Base-by-base conservation (phyloP, 345 rosid species). In the Lumnitzera racemosa region DNA sequence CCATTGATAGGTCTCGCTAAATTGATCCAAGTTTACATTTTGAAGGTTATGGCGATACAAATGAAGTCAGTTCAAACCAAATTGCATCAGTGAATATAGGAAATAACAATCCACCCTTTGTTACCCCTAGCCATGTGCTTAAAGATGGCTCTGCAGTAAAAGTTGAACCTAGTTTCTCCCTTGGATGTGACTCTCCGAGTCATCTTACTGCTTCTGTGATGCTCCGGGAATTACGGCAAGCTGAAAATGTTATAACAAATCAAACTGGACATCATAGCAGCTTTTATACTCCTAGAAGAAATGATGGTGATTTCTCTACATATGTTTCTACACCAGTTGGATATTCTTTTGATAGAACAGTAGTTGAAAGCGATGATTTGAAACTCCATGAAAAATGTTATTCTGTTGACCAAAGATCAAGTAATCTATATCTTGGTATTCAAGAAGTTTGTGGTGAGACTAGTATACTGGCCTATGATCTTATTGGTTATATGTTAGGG, bases 361-460 rank as follows among this genome's bases (percentile, higher is more conserved):
- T 76, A 64, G 63, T 17, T 70, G 73, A 67, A 61, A 51, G 41
- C 16, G 61, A 71, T 62, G 64, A 5, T 31, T 62, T 55, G 23
- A 59, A 49, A 48, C 75, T 64, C 58, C 57, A 72, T 50, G 69
- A 59, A 69, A 70, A 64, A 41, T 49, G 52, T 36, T 50, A 43
- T 46, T 9, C 43, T 4, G 43, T 36, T 36, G 7, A 36, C 10
- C 43, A 36, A 36, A 36, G 43, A 36, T 5, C 3, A 46, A 57
- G 54, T 58, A 89, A 87, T 69, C 76, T 67, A 29, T 89, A 89
- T 64, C 82, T 92, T 12, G 63, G 78, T 17, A 60, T 92, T 70
- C 98, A 92, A 77, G 96, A 84, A 55, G 76, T 78, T 24, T 82
- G 83, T 75, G 96, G 89, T 15, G 86, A 78, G 53, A 70, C 88